Evolutionary conservation across 1,284 basidiomycete genomes (phyloP), one percentile per base, ranked within the genome.

Genomic region (Ustilago lituana): DNA sequence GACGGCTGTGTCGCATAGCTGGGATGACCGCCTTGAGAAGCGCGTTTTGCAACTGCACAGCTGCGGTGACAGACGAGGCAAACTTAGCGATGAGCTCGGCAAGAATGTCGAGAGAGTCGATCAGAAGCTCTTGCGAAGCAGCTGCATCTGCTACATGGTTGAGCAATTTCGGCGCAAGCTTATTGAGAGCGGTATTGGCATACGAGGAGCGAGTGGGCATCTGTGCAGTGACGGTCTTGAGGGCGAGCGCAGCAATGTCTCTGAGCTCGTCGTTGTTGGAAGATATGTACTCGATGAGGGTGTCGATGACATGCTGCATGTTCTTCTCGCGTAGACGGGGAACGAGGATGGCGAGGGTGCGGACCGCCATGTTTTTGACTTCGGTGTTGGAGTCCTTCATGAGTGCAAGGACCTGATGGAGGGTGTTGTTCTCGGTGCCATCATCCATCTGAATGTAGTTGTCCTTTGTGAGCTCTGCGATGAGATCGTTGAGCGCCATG

Each of bases 301-400:
- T 89, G 82, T 94, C 91, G 35, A 97, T 90, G 38, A 94, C 91
- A 46, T 86, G 84, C 74, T 91, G 90, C 88, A 93, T 91, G 80
- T 93, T 89, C 26, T 85, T 80, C 79, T 92, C 90, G 64, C 89
- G 87, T 62, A 94, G 88, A 74, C 92, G 91, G 83, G 91, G 91
- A 84, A 94, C 90, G 73, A 95, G 86, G 69, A 90, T 89, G 24
- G 91, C 92, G 31, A 95, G 85, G 74, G 92, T 93, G 70, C 27
- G 66, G 14, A 55, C 49, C 2, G 93, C 93, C 80, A 94, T 91
- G 82, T 97, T 97, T 86, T 98, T 98, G 70, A 98, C 96, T 84
- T 98, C 95, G 14, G 92, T 93, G 76, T 96, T 97, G 83, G 89
- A 89, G 84, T 98, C 96, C 78, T 92, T 89, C 11, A 96, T 89